These are phyloP conservation scores for Vittaforma corneae DNA, from an alignment of 371 early-diverging fungal species.

Conservation along the genomic window DNA sequence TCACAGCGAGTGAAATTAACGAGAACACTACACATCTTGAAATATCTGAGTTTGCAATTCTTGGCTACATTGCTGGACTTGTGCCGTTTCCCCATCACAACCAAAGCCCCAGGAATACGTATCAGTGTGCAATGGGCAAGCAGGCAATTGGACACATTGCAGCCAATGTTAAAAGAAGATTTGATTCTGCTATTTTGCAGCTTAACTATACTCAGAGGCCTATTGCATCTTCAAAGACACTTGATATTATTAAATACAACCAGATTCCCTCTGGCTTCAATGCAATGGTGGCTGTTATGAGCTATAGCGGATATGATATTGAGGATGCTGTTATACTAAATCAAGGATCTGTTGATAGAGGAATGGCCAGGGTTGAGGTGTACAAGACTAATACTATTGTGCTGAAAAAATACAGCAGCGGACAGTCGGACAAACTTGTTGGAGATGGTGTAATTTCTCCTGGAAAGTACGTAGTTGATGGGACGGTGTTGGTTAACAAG, in stretches of 20 bases:
- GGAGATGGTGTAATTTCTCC: conserved; percentile 66
- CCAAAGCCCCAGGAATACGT: conserved; percentile 96
- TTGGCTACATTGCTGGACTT: conserved; percentile 89
- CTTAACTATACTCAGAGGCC: conserved; percentile 94
- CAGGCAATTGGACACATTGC: conserved; percentile 95
- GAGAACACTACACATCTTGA: conserved; percentile 80
- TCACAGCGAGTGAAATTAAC: conserved; percentile 69
- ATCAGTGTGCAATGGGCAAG: conserved; percentile 99
- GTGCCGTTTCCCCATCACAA: conserved; percentile 99
- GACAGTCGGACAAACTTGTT: conserved; percentile 70
- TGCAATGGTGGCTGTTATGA: conserved; percentile 96
- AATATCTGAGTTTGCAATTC: conserved; percentile 87
- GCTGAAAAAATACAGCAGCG: conserved; percentile 72
- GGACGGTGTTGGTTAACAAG: conserved; percentile 69
- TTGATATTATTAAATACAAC: conserved; percentile 88
- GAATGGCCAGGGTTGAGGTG: conserved; percentile 88
- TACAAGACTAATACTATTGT: conserved; percentile 71
- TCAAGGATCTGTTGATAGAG: conserved; percentile 87
- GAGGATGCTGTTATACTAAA: conserved; percentile 97
- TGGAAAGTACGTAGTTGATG: conserved; percentile 63
- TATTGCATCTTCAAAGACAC: conserved; percentile 89
- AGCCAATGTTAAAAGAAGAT: conserved; percentile 81
- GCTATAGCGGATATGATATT: conserved; percentile 96
- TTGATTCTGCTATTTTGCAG: conserved; percentile 84
- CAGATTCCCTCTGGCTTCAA: conserved; percentile 96